These are phyloP conservation scores for Silene noctiflora DNA, from an alignment of 179 eudicot genomes.

Conservation along the genomic window DNA sequence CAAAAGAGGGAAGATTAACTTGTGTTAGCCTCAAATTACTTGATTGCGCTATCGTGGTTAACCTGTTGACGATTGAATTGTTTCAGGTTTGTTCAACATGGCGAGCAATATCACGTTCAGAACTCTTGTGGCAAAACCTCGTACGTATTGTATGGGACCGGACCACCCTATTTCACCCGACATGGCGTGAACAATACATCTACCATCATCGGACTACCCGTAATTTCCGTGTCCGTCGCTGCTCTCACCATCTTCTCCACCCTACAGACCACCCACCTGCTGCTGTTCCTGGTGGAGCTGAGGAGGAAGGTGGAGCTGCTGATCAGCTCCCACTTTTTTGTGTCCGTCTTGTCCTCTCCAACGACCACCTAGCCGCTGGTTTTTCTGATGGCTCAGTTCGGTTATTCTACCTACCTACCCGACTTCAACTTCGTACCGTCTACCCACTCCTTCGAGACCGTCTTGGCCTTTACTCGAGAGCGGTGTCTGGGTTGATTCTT, in stretches of 20 bases:
- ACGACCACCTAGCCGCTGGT: constrained; percentile 66
- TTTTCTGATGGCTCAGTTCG: constrained; percentile 77
- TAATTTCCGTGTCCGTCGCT: constrained; percentile 54
- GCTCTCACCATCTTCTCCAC: constrained; percentile 41
- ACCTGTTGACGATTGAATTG: background rate
- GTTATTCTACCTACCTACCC: constrained; percentile 53
- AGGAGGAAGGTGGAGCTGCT: constrained; percentile 32
- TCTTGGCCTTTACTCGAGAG: constrained; percentile 66
- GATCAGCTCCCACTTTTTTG: constrained; percentile 45
- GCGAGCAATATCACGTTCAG: constrained; percentile 77
- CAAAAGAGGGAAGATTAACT: too few relatives aligned
- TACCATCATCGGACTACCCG: constrained; percentile 64
- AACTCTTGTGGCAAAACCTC: constrained; percentile 79
- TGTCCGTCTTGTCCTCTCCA: constrained; percentile 64
- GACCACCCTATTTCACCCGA: constrained; percentile 24
- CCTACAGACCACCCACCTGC: constrained; percentile 33
- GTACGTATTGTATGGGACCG: constrained; percentile 65
- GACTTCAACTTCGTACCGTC: constrained; percentile 52
- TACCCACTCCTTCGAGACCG: constrained; percentile 56
- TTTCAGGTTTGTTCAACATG: constrained; percentile 83
- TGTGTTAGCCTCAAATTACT: too few relatives aligned
- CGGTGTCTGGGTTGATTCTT: constrained; percentile 71
- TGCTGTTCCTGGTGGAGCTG: constrained; percentile 21
- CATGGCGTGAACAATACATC: constrained; percentile 78
- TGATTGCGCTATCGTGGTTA: too few relatives aligned